phyloP scores from a whole-genome alignment of 495 filamentous ascomycete genomes.

The Chaetomium cochliodes region DNA sequence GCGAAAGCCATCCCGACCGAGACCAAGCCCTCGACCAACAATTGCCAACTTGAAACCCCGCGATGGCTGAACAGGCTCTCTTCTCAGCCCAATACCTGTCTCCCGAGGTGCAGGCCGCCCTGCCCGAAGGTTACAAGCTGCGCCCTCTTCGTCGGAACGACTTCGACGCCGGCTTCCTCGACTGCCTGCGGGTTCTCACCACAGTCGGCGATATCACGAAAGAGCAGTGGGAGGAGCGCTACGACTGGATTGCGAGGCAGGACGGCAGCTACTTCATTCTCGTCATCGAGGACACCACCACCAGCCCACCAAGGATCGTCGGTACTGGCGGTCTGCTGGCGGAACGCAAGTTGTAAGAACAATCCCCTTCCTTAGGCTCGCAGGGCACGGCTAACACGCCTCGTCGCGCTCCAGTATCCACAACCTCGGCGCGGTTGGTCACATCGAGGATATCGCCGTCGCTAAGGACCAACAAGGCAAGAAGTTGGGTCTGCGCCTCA shows the following conservation, averaged over 20 bases:
- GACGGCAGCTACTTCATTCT: slow-evolving; percentile 82
- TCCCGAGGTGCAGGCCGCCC: slow-evolving; percentile 62
- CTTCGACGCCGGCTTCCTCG: slow-evolving; percentile 77
- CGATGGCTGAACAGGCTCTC: slow-evolving; percentile 58
- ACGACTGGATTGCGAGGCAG: slow-evolving; percentile 76
- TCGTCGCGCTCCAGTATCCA: slow-evolving; percentile 56
- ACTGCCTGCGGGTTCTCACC: slow-evolving; percentile 86
- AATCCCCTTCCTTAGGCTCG: neutral
- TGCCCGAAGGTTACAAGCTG: slow-evolving; percentile 79
- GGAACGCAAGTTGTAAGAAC: slow-evolving; percentile 73
- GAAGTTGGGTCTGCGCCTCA: slow-evolving; percentile 88
- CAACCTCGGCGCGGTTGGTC: slow-evolving; percentile 74
- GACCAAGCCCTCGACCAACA: neutral
- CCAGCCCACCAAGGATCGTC: slow-evolving; percentile 58
- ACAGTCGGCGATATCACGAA: slow-evolving; percentile 85
- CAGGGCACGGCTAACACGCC: slow-evolving; percentile 17
- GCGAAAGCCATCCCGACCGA: slow-evolving; percentile 1
- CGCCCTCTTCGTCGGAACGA: slow-evolving; percentile 78
- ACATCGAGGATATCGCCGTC: slow-evolving; percentile 98
- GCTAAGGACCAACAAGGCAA: slow-evolving; percentile 92
- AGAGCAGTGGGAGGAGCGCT: slow-evolving; percentile 72
- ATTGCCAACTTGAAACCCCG: neutral
- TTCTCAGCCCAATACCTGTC: slow-evolving; percentile 79
- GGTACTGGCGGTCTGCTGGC: slow-evolving; percentile 86
- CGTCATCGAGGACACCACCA: slow-evolving; percentile 70